Conservation (phyloP, 495 filamentous ascomycete species). For the Lasiosphaeria miniovina region DNA sequence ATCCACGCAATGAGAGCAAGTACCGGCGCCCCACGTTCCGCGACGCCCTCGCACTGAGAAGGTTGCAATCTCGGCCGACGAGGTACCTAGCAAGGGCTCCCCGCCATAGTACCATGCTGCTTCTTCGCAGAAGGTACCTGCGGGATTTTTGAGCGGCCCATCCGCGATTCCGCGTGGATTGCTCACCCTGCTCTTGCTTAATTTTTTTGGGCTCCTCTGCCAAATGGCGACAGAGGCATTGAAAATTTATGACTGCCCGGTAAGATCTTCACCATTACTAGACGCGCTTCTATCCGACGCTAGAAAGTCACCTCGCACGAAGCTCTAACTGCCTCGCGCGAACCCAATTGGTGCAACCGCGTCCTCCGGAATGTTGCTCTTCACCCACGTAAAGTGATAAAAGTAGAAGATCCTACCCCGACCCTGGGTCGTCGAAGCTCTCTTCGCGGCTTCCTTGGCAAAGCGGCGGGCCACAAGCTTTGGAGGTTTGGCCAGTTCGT, state of each 20-base stretch:
- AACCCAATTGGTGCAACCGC: conserved; percentile 9
- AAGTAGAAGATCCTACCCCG: neutral
- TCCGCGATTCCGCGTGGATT: conserved; percentile 6
- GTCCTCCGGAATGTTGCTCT: neutral
- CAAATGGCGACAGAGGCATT: neutral
- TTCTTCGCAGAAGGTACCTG: conserved; percentile 17
- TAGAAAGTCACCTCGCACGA: conserved; percentile 7
- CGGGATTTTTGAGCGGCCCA: conserved; percentile 37
- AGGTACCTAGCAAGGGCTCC: conserved; percentile 27
- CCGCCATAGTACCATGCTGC: conserved; percentile 24
- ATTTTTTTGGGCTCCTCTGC: neutral
- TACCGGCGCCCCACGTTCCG: conserved; percentile 22
- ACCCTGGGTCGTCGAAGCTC: neutral
- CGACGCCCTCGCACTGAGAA: conserved; percentile 7
- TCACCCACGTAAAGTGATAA: neutral
- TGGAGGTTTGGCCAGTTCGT: conserved; percentile 20
- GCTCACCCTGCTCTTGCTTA: neutral
- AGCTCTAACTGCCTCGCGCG: conserved; percentile 10
- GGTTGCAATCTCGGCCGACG: conserved; percentile 13
- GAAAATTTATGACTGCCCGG: neutral
- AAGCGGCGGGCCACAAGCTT: conserved; percentile 22
- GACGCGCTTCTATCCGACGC: conserved; percentile 5
- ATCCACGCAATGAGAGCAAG: conserved; percentile 23
- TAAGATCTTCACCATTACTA: neutral
- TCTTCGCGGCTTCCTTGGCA: conserved; percentile 7